Base-by-base conservation (phyloP, 108 stramenopile genomes). In the Pseudonitzschia pungens region DNA sequence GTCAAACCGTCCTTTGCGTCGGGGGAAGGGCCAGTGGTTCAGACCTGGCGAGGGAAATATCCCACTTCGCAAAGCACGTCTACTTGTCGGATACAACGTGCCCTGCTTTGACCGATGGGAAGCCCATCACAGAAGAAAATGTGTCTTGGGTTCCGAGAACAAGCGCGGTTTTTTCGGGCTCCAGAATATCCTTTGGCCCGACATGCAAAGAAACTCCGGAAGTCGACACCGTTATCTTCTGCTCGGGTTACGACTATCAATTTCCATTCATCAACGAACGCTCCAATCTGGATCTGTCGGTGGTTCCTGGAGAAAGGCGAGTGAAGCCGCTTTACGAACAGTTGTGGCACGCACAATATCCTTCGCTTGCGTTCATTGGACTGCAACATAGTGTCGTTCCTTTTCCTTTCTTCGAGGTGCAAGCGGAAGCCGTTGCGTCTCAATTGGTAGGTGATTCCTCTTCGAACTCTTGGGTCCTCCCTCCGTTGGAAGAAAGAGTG, bases 21-120 rank as follows among this genome's bases (percentile, higher is more conserved):
- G 97, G 97, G 26, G 92, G 90, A 0, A 78, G 91, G 21, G 92
- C 96, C 1, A 94, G 92, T 41, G 97, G 96, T 1, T 74, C 83
- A 2, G 97, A 98, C 73, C 79, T 98, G 26, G 94, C 96, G 9
- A 76, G 95, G 59, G 96, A 98, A 70, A 81, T 96, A 45, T 87
- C 87, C 21, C 53, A 57, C 4, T 54, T 76, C 40, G 95, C 92
- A 21, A 71, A 78, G 21, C 69, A 80, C n/a, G 92, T 97, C 0
- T 95, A 90, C 74, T 71, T 97, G 60, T 87, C 85, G 31, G 91
- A 89, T 77, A 84, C 87, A 21, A 78, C 85, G 5, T 81, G 84
- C 67, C 31, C 67, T n/a, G 33, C 48, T 21, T 54, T 67, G 57
- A 36, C 45, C 29, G 74, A 79, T 8, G 65, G 72, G 8, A 40